Evolutionary conservation across 2,329 filamentous ascomycete species (phyloP).

Genomic region (Pseudogymnoascus sp.): DNA sequence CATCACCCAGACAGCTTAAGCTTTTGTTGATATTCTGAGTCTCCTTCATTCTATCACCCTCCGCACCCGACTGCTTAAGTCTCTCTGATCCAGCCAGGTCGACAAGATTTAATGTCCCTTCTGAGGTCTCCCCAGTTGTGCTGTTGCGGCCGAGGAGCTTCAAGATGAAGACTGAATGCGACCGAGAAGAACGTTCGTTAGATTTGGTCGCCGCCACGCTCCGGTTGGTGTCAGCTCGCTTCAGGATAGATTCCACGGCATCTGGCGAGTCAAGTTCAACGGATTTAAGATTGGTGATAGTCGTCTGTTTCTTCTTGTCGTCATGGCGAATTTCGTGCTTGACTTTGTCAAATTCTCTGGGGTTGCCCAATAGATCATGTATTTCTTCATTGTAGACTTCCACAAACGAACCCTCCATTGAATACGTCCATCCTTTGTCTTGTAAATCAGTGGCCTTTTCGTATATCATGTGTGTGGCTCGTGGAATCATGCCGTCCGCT

Average conservation of each 20-base stretch:
- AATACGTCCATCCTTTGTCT: conserved; percentile 90
- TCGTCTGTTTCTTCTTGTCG: conserved; percentile 69
- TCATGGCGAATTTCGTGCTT: conserved; percentile 90
- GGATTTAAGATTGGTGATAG: conserved; percentile 68
- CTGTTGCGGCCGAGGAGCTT: conserved; percentile 64
- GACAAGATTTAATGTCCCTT: conserved; percentile 90
- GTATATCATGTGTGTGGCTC: conserved; percentile 89
- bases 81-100: conserved; percentile 91
- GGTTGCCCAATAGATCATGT: conserved; percentile 73
- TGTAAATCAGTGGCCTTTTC: conserved; percentile 72
- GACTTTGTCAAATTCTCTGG: conserved; percentile 65
- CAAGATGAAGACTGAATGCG: conserved; percentile 92
- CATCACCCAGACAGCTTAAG: conserved; percentile 83
- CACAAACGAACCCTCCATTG: conserved; percentile 88
- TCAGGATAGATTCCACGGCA: conserved; percentile 71
- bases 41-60: conserved; percentile 81
- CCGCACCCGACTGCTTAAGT: conserved; percentile 75
- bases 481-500: conserved; percentile 86
- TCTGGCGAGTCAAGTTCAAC: conserved; percentile 70
- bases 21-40: conserved; percentile 98
- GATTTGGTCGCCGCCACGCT: conserved; percentile 95
- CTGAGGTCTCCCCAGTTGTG: conserved; percentile 70
- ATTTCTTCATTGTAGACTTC: conserved; percentile 98
- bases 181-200: conserved; percentile 88
- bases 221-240: conserved; percentile 73